phyloP scores from a whole-genome alignment of 2,329 filamentous ascomycete species.

The Tolypocladium sp. region DNA sequence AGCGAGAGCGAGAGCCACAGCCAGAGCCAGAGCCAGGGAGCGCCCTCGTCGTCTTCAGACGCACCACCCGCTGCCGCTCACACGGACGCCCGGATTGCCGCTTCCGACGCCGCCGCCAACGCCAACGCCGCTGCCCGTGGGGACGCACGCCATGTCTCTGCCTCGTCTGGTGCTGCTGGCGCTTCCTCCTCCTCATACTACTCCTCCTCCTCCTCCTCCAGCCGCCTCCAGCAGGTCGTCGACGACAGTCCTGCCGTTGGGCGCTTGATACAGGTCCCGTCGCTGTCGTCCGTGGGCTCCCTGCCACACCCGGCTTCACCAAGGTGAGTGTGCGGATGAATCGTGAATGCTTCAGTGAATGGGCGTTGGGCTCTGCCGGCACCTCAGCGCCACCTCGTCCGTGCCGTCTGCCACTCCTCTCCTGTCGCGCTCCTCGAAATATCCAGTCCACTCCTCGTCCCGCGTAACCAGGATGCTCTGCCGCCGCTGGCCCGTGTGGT shows the following conservation, averaged over 20 bases:
- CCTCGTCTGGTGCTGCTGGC: background rate
- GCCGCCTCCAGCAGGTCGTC: conserved; percentile 12
- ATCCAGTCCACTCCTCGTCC: no score
- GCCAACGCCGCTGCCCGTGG: background rate
- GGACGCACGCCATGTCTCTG: background rate
- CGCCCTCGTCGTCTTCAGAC: background rate
- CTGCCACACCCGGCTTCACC: conserved; percentile 12
- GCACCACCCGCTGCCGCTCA: background rate
- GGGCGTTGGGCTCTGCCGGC: background rate
- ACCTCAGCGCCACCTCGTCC: background rate
- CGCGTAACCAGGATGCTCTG: background rate
- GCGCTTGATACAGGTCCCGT: conserved; percentile 14
- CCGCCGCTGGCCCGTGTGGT: background rate
- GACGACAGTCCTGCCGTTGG: conserved; percentile 40
- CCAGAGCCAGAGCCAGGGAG: background rate
- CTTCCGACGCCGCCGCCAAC: background rate
- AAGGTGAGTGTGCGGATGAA: conserved; percentile 12
- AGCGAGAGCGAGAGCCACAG: conserved; percentile 1
- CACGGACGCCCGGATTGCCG: background rate
- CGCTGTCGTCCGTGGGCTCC: conserved; percentile 10
- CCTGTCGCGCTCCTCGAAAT: background rate
- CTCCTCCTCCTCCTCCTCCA: conserved; percentile 10
- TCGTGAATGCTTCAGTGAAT: background rate
- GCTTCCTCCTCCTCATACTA: conserved; percentile 3
- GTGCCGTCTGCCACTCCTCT: no score